Evolutionary conservation across 306 rosid genomes (phyloP), one percentile per base, ranked within the genome.

Genomic region (Senna siamea): DNA sequence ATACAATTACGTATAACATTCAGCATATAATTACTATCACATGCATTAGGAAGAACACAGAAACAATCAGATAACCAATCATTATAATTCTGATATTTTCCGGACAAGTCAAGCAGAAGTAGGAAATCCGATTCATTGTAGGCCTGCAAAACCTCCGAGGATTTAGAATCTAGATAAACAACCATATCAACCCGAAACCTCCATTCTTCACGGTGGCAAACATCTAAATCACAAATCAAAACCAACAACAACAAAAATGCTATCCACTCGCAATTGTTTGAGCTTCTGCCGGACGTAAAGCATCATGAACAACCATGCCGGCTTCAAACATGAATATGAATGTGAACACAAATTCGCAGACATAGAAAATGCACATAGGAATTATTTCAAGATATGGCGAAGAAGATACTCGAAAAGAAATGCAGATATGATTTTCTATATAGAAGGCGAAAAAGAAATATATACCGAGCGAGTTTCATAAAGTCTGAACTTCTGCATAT

Each of bases 401-500:
- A n/a, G n/a, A n/a, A n/a, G n/a, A n/a, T n/a, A n/a, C n/a, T n/a
- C n/a, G n/a, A n/a, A n/a, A n/a, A n/a, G 38, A 40, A 32, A 32
- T 32, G 37, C 5, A 32, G 37, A 32, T 32, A 32, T 32, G 37
- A 32, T 2, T 32, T 32, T 32, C 5, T 32, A 32, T 32, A 38
- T 69, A 74, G 50, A 69, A 54, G 22, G 57, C 5, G 69, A 32
- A 53, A 57, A 57, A 79, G 7, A 76, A 8, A 32, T 51, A 32
- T 23, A 81, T 91, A 94, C 99, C 93, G 97, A 89, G 77, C 86
- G 88, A 17, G 97, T 89, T 77, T 94, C 99, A 28, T 94, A 92
- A 58, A 94, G 99, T 79, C 88, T 92, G 89, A 94, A 94, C 84
- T 92, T 94, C 82, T 94, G 94, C 96, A 94, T 81, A 72, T 75